phyloP scores from a whole-genome alignment of 2,329 filamentous ascomycete genomes.

The Seiridium cupressi region DNA sequence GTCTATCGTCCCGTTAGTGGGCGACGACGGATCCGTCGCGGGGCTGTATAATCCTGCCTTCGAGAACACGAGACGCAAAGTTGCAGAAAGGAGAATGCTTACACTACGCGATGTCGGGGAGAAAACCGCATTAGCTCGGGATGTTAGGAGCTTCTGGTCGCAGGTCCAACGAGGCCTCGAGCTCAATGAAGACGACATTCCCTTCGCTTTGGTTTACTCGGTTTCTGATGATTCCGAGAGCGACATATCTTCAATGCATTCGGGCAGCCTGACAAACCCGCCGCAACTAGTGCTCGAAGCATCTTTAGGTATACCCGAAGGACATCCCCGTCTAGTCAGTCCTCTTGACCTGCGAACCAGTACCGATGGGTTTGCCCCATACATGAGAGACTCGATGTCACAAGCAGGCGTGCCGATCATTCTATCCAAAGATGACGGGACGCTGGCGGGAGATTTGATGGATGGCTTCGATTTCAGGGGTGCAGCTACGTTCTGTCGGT shows the following conservation, averaged over 20 bases:
- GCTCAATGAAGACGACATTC: slow-evolving; percentile 73
- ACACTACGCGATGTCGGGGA: slow-evolving; percentile 77
- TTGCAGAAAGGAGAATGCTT: slow-evolving; percentile 77
- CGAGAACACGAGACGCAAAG: slow-evolving; percentile 75
- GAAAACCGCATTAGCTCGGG: slow-evolving; percentile 68
- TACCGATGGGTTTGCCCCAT: slow-evolving; percentile 71
- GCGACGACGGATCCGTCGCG: slow-evolving; percentile 69
- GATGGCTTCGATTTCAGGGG: slow-evolving; percentile 68
- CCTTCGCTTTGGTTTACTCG: slow-evolving; percentile 76
- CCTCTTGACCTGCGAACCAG: slow-evolving; percentile 68
- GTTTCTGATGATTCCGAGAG: slow-evolving; percentile 69
- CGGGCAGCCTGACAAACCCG: slow-evolving; percentile 59
- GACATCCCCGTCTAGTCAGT: slow-evolving; percentile 59
- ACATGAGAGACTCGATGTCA: slow-evolving; percentile 72
- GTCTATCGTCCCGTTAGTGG: slow-evolving; percentile 77
- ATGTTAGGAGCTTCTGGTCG: slow-evolving; percentile 72
- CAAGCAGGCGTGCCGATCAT: slow-evolving; percentile 65
- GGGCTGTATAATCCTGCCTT: slow-evolving; percentile 79
- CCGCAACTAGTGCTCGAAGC: slow-evolving; percentile 71
- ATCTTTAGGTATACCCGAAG: slow-evolving; percentile 63
- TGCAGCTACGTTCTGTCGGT: slow-evolving; percentile 67
- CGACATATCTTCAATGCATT: slow-evolving; percentile 70
- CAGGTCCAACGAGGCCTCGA: slow-evolving; percentile 68
- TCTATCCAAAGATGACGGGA: slow-evolving; percentile 64
- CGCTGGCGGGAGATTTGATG: slow-evolving; percentile 62